Base-by-base conservation (phyloP, 1,284 basidiomycete genomes). In the Malassezia sympodialis region DNA sequence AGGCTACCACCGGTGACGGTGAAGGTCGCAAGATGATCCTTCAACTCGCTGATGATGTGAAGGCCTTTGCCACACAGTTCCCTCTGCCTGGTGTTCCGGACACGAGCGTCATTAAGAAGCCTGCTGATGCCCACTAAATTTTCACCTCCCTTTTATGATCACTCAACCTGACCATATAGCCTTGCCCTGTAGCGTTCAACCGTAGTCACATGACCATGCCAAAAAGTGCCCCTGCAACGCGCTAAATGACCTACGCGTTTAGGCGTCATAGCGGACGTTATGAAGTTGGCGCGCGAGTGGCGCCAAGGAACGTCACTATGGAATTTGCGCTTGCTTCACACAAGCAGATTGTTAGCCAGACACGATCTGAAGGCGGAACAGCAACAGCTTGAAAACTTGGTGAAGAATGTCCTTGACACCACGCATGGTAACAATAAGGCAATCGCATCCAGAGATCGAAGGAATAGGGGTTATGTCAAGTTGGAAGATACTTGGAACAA, bases 11-110 rank as follows among this genome's bases (percentile, higher is more conserved):
- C 24, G 81, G 83, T 62, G 80, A 82, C 63, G 86, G 86, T 75
- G 80, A 83, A 62, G 86, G 87, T 28, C 81, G 80, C 51, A 77
- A 81, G 72, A 68, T 74, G 66, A 88, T 96, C 49, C 80, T 80
- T 70, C 78, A 83, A 66, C 82, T 93, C 55, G 78, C 82, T 43
- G 78, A 80, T 43, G 88, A 91, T 65, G 89, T 93, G 30, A 77
- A 80, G 61, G 79, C 65, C 51, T 96, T 96, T 73, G 87, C 90
- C 17, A 82, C 80, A 62, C 80, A 81, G 77, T 96, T 86, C 87
- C 93, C 93, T 3, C 79, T 98, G 14, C 93, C 93, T 52, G 91
- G 93, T 77, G 83, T 90, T 7, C 77, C 76, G 39, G 87, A 91
- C 76, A 82, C 76, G 53, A 61, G 60, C 52, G 50, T 55, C 44